Base-by-base conservation (phyloP, 257 asterid genomes). In the Echium plantagineum region DNA sequence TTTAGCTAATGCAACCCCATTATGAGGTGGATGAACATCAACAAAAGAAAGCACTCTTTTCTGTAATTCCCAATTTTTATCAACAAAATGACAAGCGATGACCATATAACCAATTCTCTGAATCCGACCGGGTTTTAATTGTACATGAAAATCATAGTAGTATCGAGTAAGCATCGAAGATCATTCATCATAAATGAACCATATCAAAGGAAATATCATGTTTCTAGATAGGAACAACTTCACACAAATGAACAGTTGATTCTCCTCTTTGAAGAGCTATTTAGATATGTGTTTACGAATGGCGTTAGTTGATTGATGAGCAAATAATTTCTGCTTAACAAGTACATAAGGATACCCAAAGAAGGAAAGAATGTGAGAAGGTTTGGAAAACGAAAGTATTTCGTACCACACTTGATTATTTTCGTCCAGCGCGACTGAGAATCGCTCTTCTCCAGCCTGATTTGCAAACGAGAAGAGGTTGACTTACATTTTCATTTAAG, bases 381-480 rank as follows among this genome's bases (percentile, higher is more conserved):
- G 97, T 72, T 83, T 93, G 21, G 98, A 89, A 63, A 88, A 75
- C 17, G 98, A 89, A 64, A 83, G 81, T 68, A 86, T 81, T 72
- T 93, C 99, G 57, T 93, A 93, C 97, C 99, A 93, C 56, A 93
- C 96, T 65, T 78, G 74, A n/a, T 78, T 72, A 67, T 83, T 77
- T 58, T 89, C 96, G 21, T 93, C 99, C 95, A 93, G 74, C 54
- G 90, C 77, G 49, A 93, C 78, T 4, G 98, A 89, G 80, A 93
- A 93, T 35, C 96, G 82, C 65, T 93, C 98, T 80, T 93, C 98
- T 63, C 98, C 98, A 16, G 94, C 97, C 97, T 89, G 87, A 59
- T 60, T 19, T 26, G 15, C 61, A 54, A 57, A 61, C 69, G 69
- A 72, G 64, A 16, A 60, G 58, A 66, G 48, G 18, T 32, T 48